A percentile compares a stretch with the other conserved stretches of the same genome.
Evolutionary conservation across 257 asterid species (phyloP).

Genomic region (Jacaranda copaia): DNA sequence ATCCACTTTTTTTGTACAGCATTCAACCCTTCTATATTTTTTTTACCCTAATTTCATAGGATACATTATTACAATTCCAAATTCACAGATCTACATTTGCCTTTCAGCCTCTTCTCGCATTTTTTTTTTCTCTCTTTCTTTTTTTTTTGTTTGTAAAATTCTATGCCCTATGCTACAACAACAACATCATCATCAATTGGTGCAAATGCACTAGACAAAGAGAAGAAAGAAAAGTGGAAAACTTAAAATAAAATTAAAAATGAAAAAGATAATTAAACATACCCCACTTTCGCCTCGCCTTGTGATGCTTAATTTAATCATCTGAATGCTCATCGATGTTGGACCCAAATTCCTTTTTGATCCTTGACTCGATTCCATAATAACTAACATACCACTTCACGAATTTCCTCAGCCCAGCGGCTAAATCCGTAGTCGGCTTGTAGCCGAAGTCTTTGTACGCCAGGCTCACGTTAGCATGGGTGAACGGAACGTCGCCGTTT

Average conservation of each 20-base stretch:
- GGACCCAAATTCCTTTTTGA: conserved; percentile 57
- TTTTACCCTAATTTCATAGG: conserved; percentile 35
- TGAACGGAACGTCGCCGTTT: conserved; percentile 97
- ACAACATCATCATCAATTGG: conserved; percentile 38
- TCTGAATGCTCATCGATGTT: conserved; percentile 41
- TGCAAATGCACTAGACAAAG: conserved; percentile 39
- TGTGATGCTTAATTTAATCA: conserved; percentile 58
- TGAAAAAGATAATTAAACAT: conserved; percentile 32
- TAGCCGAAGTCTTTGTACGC: conserved; percentile 85
- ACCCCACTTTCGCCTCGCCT: conserved; percentile 45
- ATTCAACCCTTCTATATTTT: conserved; percentile 28
- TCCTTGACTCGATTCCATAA: conserved; percentile 85
- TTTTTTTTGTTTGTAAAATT: conserved; percentile 29
- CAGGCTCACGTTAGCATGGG: conserved; percentile 93
- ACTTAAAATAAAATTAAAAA: conserved; percentile 19
- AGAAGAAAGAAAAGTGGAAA: background rate
- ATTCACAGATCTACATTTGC: conserved; percentile 60
- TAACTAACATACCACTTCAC: conserved; percentile 90
- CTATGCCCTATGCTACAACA: conserved; percentile 53
- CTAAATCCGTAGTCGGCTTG: conserved; percentile 89
- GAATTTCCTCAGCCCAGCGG: conserved; percentile 80
- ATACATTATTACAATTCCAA: conserved; percentile 51
- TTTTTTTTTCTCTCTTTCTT: background rate
- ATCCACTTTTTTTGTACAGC: conserved; percentile 44
- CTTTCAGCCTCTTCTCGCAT: conserved; percentile 4